A percentile compares a stretch with the other conserved stretches of the same genome.
phyloP scores from a whole-genome alignment of 345 rosid species.

The Aethionema arabicum region DNA sequence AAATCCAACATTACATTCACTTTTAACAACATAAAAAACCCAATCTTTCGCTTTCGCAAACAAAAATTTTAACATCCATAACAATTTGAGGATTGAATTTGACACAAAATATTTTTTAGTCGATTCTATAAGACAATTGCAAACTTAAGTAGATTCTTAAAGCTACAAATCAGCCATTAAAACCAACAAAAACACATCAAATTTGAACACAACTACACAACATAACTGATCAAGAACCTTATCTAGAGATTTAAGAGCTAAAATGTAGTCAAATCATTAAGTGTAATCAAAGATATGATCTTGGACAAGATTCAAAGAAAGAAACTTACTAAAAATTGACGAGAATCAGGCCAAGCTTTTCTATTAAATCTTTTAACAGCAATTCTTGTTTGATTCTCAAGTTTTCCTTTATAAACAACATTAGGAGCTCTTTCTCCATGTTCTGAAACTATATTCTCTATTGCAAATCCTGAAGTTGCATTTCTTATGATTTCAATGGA shows the following conservation, averaged over 20 bases:
- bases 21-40: too few relatives aligned
- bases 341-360: slow-evolving; percentile 78
- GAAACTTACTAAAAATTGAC: slow-evolving; percentile 59
- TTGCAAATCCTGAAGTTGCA: slow-evolving; percentile 82
- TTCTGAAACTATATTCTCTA: slow-evolving; percentile 84
- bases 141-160: neutral
- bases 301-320: neutral
- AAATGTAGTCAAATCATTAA: too few relatives aligned
- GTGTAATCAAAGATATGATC: too few relatives aligned
- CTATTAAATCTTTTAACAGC: slow-evolving; percentile 82
- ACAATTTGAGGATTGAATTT: too few relatives aligned
- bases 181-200: neutral
- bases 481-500: slow-evolving; percentile 64
- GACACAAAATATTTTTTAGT: too few relatives aligned
- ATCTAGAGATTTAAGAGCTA: too few relatives aligned
- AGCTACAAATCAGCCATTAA: neutral
- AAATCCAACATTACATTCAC: too few relatives aligned
- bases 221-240: neutral
- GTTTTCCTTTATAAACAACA: slow-evolving; percentile 80
- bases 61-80: too few relatives aligned
- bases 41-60: too few relatives aligned
- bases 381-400: slow-evolving; percentile 63
- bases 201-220: neutral
- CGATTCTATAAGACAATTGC: neutral
- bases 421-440: slow-evolving; percentile 94